These are phyloP conservation scores for Termitomyces sp. DNA, from an alignment of 768 basidiomycete genomes.

Conservation along the genomic window DNA sequence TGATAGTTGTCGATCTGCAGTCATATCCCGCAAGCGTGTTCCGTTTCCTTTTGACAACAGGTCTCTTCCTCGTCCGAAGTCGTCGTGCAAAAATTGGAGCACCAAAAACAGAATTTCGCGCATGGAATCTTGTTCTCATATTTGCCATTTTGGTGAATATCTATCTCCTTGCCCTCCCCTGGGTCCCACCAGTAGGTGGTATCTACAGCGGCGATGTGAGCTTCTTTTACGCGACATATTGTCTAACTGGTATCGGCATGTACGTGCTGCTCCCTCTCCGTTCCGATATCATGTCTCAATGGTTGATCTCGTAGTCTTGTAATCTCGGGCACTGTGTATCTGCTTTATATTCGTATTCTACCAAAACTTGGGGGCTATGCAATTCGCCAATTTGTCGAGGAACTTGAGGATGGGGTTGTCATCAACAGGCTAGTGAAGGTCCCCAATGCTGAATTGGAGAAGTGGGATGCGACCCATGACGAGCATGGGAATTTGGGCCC, in stretches of 20 bases:
- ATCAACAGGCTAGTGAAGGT: constrained; percentile 25
- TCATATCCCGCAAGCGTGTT: constrained; percentile 33
- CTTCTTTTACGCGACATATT: constrained; percentile 38
- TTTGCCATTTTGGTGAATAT: constrained; percentile 32
- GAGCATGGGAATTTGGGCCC: constrained; percentile 22
- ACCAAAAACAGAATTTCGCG: constrained; percentile 26
- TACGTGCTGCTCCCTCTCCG: constrained; percentile 13
- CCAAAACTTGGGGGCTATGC: constrained; percentile 37
- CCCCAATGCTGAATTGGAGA: constrained; percentile 20
- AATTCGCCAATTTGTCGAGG: constrained; percentile 41
- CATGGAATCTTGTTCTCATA: constrained; percentile 29
- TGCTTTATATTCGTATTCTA: constrained; percentile 31
- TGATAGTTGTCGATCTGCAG: constrained; percentile 29
- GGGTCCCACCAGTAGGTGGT: constrained; percentile 33
- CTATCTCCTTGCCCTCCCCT: constrained; percentile 33
- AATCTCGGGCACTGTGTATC: constrained; percentile 24
- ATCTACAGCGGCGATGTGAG: constrained; percentile 33
- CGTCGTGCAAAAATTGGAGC: constrained; percentile 25
- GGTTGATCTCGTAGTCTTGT: constrained; percentile 17
- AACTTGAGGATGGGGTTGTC: constrained; percentile 27
- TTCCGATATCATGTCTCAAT: background rate
- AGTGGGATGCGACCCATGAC: constrained; percentile 31
- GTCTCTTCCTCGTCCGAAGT: constrained; percentile 29
- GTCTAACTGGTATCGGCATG: constrained; percentile 31
- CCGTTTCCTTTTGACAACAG: constrained; percentile 27